Base-by-base conservation (phyloP, 2,329 filamentous ascomycete species). In the Sporothrix mexicana region DNA sequence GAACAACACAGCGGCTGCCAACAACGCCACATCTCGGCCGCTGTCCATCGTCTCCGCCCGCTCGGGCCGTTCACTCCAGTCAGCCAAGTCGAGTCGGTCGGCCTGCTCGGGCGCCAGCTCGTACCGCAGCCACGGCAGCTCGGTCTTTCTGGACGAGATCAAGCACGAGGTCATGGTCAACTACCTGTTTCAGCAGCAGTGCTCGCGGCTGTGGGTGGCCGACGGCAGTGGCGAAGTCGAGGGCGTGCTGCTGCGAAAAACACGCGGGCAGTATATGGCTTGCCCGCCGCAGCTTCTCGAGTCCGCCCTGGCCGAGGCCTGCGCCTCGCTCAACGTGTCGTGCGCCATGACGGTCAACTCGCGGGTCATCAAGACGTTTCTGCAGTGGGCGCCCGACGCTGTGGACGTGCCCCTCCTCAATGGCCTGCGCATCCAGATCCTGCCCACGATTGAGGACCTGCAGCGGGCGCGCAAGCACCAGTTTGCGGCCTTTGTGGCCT, bases 141-240 rank as follows among this genome's bases (percentile, higher is more conserved):
- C 87, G 53, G 81, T 86, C 72, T 86, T 91, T 74, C 80, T 92
- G 12, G 90, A 93, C 74, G 91, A 93, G 75, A 92, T 93, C 81
- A 93, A 92, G 81, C 90, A 93, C 78, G 92, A 94, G 80, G 91
- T 94, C 74, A 94, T 94, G 92, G 91, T 93, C 74, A 94, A 93
- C 81, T 93, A 93, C 79, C 84, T 95, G 36, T 93, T 93, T 81
- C 92, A 94, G 80, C 91, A 94, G 79, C 92, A 94, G 81, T 93
- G 91, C 78, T 87, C 88, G 13, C 88, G 89, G 74, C 85, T 93
- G 47, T 94, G 92, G 92, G 89, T 94, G 23, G 88, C 88, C 45
- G 90, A 93, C 77, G 88, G 87, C 49, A 90, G 86, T 67, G 91
- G 90, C 13, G 88, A 91, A 76, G 81, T 89, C 6, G 92, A 94